Conservation (phyloP, 768 basidiomycete species). For the Amanita rimosa region DNA sequence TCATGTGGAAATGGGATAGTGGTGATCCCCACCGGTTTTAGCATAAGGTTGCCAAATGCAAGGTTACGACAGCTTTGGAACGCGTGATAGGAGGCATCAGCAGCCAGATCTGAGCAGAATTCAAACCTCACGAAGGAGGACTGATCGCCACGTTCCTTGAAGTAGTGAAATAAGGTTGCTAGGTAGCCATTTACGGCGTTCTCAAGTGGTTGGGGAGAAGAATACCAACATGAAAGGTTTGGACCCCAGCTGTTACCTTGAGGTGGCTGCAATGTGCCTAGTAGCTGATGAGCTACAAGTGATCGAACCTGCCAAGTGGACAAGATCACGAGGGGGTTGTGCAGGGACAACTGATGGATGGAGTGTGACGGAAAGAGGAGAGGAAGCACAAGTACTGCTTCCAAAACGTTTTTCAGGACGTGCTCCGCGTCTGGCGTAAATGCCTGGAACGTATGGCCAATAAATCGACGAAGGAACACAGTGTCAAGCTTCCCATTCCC, state of each 20-base stretch:
- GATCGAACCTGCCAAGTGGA: slow-evolving; percentile 14
- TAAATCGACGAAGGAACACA: slow-evolving; percentile 10
- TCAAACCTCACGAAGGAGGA: slow-evolving; percentile 5
- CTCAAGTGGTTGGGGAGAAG: slow-evolving; percentile 15
- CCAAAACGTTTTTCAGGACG: slow-evolving; percentile 14
- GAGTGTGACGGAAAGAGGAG: slow-evolving; percentile 15
- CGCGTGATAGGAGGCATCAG: slow-evolving; percentile 9
- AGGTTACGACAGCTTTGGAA: slow-evolving; percentile 7
- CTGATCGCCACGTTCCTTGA: slow-evolving; percentile 6
- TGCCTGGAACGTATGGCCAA: slow-evolving; percentile 11
- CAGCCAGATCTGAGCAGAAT: not conserved
- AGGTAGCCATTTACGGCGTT: slow-evolving; percentile 19
- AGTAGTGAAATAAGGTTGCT: slow-evolving; percentile 18
- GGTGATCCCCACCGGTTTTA: not conserved
- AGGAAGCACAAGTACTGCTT: slow-evolving; percentile 17
- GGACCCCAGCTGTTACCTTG: slow-evolving; percentile 19
- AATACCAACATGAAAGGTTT: slow-evolving; percentile 22
- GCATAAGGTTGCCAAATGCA: slow-evolving; percentile 12
- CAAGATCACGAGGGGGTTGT: slow-evolving; percentile 10
- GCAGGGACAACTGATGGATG: slow-evolving; percentile 12
- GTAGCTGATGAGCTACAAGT: slow-evolving; percentile 19
- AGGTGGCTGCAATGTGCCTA: slow-evolving; percentile 18
- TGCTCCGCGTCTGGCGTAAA: slow-evolving; percentile 4
- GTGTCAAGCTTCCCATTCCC: slow-evolving; percentile 16
- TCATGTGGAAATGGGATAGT: slow-evolving; percentile 17